phyloP scores from a whole-genome alignment of 2,329 filamentous ascomycete species.

The Corynespora cassiicola region DNA sequence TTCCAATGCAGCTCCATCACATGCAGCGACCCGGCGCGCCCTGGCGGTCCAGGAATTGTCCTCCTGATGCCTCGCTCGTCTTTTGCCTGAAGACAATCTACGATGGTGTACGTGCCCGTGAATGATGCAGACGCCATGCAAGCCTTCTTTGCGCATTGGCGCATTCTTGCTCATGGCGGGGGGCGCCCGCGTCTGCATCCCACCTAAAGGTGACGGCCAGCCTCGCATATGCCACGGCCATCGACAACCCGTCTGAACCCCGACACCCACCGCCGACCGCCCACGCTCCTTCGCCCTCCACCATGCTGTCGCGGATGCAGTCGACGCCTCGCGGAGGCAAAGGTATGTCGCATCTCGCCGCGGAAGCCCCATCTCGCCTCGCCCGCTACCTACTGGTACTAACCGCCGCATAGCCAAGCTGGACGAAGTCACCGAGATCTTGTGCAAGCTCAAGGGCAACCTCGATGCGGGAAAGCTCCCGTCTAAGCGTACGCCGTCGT shows the following conservation, averaged over 20 bases:
- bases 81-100: no score
- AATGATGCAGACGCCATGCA: no score
- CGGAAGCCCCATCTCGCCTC: background rate
- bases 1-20: constrained; percentile 3
- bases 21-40: no score
- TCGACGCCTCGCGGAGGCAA: constrained; percentile 15
- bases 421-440: constrained; percentile 69
- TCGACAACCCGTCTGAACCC: no score
- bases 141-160: background rate
- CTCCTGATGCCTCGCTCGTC: no score
- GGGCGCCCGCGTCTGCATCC: no score
- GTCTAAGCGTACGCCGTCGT: constrained; percentile 60
- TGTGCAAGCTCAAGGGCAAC: constrained; percentile 69
- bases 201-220: background rate
- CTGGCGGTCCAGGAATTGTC: no score
- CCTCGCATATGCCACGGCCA: no score
- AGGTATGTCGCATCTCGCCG: background rate
- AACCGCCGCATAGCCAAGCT: constrained; percentile 63
- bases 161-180: background rate
- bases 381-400: no score
- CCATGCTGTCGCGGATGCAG: constrained; percentile 20
- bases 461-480: constrained; percentile 65
- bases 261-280: no score
- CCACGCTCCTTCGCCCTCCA: constrained; percentile 5
- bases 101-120: no score